Evolutionary conservation across 352 stramenopile genomes (phyloP), one percentile per base, ranked within the genome.

Genomic region (Globisporangium parvum): DNA sequence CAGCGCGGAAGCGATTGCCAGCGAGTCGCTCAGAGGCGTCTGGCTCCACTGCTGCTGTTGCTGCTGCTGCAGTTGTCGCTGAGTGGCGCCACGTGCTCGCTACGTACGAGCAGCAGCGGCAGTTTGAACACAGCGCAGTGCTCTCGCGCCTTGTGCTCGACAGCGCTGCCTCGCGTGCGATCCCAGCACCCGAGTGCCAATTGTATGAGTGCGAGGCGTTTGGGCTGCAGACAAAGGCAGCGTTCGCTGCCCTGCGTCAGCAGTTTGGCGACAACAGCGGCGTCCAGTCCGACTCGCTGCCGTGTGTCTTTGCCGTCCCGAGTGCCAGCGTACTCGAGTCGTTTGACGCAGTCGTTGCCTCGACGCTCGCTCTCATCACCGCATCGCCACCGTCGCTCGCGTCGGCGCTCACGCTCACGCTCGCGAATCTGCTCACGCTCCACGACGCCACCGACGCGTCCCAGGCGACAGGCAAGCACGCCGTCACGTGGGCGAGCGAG

Each of bases 141-240:
- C 37, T 88, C 14, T 75, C 44, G 26, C 26, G 45, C 18, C 45
- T 64, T 15, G 24, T 63, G 17, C 57, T 63, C 18, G 51, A 59
- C 33, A 31, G 23, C 14, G 51, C 15, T 2, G 41, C 35, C 2
- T 15, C 17, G 1, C 2, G 5, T n/a, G 75, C 46, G 47, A 78
- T 15, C 42, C 77, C 28, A 5, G 48, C 28, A 8, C 35, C 41
- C 14, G 33, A 65, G 47, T 47, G 65, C 11, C 23, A 28, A 0
- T 14, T 8, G 11, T 40, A 52, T 46, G 49, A 69, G 28, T 35
- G 47, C 18, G 35, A 45, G 37, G 56, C 61, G 42, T 88, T 91
- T 60, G 81, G 77, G 9, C 63, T 87, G 20, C 67, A 68, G 15
- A 60, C 77, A 14, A 88, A 88, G 37, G 75, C 77, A 8, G 60